Evolutionary conservation across 2,329 filamentous ascomycete species (phyloP).

Genomic region (Penicillium crustosum): DNA sequence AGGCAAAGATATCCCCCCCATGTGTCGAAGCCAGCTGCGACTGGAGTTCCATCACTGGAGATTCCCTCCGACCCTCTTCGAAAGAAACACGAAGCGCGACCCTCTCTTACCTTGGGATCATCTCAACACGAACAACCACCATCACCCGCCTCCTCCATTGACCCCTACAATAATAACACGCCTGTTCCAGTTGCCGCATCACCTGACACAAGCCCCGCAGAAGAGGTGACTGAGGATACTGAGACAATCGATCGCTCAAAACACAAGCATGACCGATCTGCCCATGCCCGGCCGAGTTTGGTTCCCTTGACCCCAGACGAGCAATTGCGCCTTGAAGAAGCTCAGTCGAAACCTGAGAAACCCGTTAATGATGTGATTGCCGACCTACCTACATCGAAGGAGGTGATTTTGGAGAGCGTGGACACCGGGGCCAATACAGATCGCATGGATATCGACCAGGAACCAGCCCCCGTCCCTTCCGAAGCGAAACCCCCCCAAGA

Average conservation of each 20-base stretch:
- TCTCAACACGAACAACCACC: conserved; percentile 39
- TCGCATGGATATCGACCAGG: conserved; percentile 21
- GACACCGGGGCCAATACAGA: conserved; percentile 16
- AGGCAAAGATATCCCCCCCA: conserved; percentile 22
- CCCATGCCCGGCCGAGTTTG: conserved; percentile 27
- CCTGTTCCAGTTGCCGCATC: conserved; percentile 67
- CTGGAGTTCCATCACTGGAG: conserved; percentile 16
- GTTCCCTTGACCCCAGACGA: conserved; percentile 57
- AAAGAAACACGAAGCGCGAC: conserved; percentile 31
- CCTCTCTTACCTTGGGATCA: conserved; percentile 31
- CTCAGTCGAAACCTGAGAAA: conserved; percentile 44
- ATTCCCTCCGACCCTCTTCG: conserved; percentile 21
- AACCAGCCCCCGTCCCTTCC: conserved; percentile 6
- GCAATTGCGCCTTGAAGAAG: conserved; percentile 57
- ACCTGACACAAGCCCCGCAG: conserved; percentile 71
- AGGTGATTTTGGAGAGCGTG: conserved; percentile 30
- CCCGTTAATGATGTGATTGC: conserved; percentile 18
- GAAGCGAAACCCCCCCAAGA: conserved; percentile 18
- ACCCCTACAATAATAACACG: conserved; percentile 69
- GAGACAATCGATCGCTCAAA: conserved; percentile 44
- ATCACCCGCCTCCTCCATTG: conserved; percentile 64
- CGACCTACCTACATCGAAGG: conserved; percentile 22
- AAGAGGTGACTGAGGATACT: conserved; percentile 51
- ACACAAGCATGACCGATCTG: conserved; percentile 25
- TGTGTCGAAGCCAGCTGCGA: conserved; percentile 19